phyloP scores from a whole-genome alignment of 805 yeast species.

The Schwanniomyces yamadae region DNA sequence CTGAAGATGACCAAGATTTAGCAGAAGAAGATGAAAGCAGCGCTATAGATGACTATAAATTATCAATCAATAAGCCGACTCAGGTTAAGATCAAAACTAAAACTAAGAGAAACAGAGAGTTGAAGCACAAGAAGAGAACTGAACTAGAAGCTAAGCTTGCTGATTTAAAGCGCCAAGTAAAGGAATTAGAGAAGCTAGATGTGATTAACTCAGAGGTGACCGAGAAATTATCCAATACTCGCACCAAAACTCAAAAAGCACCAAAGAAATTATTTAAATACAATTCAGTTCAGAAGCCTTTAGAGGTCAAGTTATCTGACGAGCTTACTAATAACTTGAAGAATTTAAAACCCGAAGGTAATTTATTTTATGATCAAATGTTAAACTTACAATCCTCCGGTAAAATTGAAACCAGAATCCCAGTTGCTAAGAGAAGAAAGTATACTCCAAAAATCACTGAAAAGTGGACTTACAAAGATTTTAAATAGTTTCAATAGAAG shows the following conservation, averaged over 20 bases:
- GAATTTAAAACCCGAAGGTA: constrained; percentile 87
- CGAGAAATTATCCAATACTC: constrained; percentile 13
- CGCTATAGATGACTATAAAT: constrained; percentile 35
- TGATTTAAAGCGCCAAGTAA: constrained; percentile 57
- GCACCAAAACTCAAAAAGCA: constrained; percentile 20
- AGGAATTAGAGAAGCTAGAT: constrained; percentile 50
- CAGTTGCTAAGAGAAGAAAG: constrained; percentile 61
- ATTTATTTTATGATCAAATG: constrained; percentile 77
- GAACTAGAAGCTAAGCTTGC: constrained; percentile 57
- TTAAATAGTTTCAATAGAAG: constrained; percentile 51
- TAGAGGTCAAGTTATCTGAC: constrained; percentile 81
- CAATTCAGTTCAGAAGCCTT: constrained; percentile 40
- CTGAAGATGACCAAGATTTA: constrained; percentile 32
- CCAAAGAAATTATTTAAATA: constrained; percentile 45
- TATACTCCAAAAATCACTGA: constrained; percentile 78
- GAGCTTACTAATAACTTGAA: constrained; percentile 86
- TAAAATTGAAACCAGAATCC: constrained; percentile 79
- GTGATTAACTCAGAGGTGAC: constrained; percentile 25
- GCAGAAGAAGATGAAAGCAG: constrained; percentile 30
- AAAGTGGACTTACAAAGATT: constrained; percentile 92
- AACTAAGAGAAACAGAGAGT: constrained; percentile 70
- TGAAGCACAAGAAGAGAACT: constrained; percentile 57
- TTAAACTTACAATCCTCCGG: constrained; percentile 81
- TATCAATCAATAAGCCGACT: constrained; percentile 75
- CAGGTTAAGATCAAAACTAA: constrained; percentile 70